Percentiles rank a stretch among this genome's conserved stretches.
phyloP scores from a whole-genome alignment of 1,139 yeast species.

The Yamadazyma aaseri region DNA sequence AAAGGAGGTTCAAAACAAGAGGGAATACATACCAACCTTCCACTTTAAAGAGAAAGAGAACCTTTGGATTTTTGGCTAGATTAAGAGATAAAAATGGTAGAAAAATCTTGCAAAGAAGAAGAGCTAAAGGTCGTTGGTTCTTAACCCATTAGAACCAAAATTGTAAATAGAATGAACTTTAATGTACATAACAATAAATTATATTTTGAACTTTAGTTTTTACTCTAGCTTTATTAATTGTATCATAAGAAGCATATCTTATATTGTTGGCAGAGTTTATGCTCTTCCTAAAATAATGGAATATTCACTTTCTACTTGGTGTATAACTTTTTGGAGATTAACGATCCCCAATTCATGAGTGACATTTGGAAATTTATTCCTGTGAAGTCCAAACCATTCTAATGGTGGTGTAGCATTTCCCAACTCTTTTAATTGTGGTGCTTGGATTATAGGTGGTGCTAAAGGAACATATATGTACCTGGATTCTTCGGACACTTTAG shows the following conservation, averaged over 20 bases:
- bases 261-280: slow-evolving; percentile 17
- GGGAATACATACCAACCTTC: slow-evolving; percentile 97
- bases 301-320: slow-evolving; percentile 55
- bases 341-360: slow-evolving; percentile 80
- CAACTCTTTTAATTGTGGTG: slow-evolving; percentile 84
- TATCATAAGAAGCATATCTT: slow-evolving; percentile 3
- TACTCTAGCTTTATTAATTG: too few species aligned
- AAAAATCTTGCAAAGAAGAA: slow-evolving; percentile 74
- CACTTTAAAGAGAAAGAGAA: slow-evolving; percentile 84
- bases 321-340: slow-evolving; percentile 69
- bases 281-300: slow-evolving; percentile 46
- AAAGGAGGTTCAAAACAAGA: slow-evolving; percentile 77
- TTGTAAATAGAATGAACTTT: not conserved
- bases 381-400: slow-evolving; percentile 95
- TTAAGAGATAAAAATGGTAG: slow-evolving; percentile 76
- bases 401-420: slow-evolving; percentile 98
- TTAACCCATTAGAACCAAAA: slow-evolving; percentile 68
- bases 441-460: slow-evolving; percentile 77
- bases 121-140: slow-evolving; percentile 92
- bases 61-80: slow-evolving; percentile 89
- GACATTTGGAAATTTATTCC: slow-evolving; percentile 79
- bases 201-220: not conserved
- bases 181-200: slow-evolving; percentile 1
- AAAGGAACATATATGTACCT: slow-evolving; percentile 63
- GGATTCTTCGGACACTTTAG: slow-evolving; percentile 60